Base-by-base conservation (phyloP, 2,329 filamentous ascomycete genomes). In the Fonsecaea multimorphosa region DNA sequence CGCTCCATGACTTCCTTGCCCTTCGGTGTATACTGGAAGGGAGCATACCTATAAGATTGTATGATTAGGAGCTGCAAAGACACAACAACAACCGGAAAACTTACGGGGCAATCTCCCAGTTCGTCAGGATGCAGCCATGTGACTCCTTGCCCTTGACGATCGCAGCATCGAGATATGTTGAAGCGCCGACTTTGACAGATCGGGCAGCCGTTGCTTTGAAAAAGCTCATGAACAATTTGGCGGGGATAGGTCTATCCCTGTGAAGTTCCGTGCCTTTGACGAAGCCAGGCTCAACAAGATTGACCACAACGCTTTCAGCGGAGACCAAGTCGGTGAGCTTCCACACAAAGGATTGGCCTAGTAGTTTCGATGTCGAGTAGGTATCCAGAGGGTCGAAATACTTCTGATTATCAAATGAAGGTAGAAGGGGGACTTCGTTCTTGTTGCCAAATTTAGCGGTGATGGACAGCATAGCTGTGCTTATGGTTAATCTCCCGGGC, bases 81-180 rank as follows among this genome's bases (percentile, higher is more conserved):
- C n/a, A 36, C 58, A 12, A 29, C 11, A 22, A n/a, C 19, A 19
- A 29, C 5, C 8, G 11, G 19, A 11, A 14, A 52, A 77, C 82
- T 79, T 73, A 84, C 79, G 81, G 78, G 2, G 70, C 68, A 22
- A 84, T 78, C 8, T 80, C 73, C 77, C 81, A 84, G 55, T 80
- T 79, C 76, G 81, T 82, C 0, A 85, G 40, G 65, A 82, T 84
- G 51, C 79, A 81, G 0, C 83, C 83, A 70, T 86, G 84, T 0
- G 81, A 81, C 70, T 85, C 82, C 49, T 76, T 77, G 0, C 83
- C 84, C 60, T 85, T 78, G 0, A 76, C 74, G 0, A 81, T 74
- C 0, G 73, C 74, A 0, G 83, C 83, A 70, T 86, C 80, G 0
- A 85, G 63, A 69, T 82, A 84, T 0, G 78, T 81, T 54, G 78